Percentiles rank a stretch among this genome's conserved stretches.
These are phyloP conservation scores for Backusella parvicylindrica DNA, from an alignment of 192 early-diverging fungal genomes.

Conservation along the genomic window DNA sequence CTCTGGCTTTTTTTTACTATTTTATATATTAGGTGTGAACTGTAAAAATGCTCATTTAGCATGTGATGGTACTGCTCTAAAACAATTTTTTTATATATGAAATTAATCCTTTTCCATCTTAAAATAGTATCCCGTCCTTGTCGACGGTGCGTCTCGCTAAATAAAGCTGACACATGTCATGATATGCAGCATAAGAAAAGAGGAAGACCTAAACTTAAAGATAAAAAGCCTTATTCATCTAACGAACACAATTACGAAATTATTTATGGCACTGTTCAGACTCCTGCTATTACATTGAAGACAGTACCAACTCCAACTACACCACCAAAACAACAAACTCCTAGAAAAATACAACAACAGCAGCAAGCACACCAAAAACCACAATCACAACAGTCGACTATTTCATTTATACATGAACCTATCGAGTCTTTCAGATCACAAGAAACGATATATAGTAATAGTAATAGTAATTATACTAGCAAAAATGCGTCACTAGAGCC, in stretches of 20 bases:
- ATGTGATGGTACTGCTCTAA: conserved; percentile 69
- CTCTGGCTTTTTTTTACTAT: neutral
- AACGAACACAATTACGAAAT: conserved; percentile 24
- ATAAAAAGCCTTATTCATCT: conserved; percentile 41
- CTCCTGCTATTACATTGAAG: conserved; percentile 14
- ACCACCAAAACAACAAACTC: neutral
- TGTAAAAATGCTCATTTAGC: conserved; percentile 87
- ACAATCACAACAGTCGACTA: neutral
- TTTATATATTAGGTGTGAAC: conserved; percentile 48
- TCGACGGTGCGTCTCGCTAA: conserved; percentile 68
- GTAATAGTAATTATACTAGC: neutral
- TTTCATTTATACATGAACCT: conserved; percentile 20
- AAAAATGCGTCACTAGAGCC: neutral
- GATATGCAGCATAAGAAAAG: conserved; percentile 88
- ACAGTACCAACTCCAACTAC: neutral
- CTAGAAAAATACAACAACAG: neutral
- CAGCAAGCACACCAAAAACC: neutral
- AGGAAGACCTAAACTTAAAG: conserved; percentile 75
- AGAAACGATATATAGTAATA: neutral
- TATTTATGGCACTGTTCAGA: conserved; percentile 29
- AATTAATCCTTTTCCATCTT: neutral
- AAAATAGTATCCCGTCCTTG: conserved; percentile 69
- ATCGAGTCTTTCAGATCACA: conserved; percentile 11
- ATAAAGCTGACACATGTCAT: conserved; percentile 75
- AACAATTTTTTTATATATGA: conserved; percentile 7